Evolutionary conservation across 1,284 basidiomycete genomes (phyloP).

Genomic region (Coniophora puteana): DNA sequence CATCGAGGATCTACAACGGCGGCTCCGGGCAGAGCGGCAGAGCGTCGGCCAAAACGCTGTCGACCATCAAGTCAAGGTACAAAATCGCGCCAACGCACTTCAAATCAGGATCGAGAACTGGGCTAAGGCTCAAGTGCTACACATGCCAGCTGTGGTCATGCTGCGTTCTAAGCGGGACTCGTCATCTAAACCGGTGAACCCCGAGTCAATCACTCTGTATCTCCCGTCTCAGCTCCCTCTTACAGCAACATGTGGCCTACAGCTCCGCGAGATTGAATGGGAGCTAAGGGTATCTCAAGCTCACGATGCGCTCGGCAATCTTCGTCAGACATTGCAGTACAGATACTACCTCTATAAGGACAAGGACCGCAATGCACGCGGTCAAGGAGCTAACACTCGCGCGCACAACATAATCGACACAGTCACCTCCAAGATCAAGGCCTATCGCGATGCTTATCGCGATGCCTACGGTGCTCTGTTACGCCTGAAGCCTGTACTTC

Average conservation of each 20-base stretch:
- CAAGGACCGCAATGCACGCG: slow-evolving; percentile 11
- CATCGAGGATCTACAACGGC: slow-evolving; percentile 4
- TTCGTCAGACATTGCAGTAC: slow-evolving; percentile 10
- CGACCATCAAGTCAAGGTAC: slow-evolving; percentile 9
- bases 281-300: slow-evolving; percentile 11
- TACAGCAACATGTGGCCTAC: background rate
- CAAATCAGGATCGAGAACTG: slow-evolving; percentile 12
- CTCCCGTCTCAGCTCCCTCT: slow-evolving; percentile 2
- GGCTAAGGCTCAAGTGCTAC: slow-evolving; percentile 14
- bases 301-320: slow-evolving; percentile 4
- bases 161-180: background rate
- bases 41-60: slow-evolving; percentile 11
- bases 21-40: slow-evolving; percentile 3
- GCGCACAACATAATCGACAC: no score
- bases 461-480: no score
- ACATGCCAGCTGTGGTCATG: slow-evolving; percentile 7
- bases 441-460: no score
- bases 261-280: slow-evolving; percentile 7
- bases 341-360: slow-evolving; percentile 5
- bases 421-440: no score
- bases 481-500: no score
- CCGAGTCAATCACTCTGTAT: background rate
- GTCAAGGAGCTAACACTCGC: slow-evolving; percentile 10
- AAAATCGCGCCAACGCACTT: slow-evolving; percentile 11
- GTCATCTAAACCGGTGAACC: background rate